Base-by-base conservation (phyloP, 768 basidiomycete species). In the Boletus insuetus region DNA sequence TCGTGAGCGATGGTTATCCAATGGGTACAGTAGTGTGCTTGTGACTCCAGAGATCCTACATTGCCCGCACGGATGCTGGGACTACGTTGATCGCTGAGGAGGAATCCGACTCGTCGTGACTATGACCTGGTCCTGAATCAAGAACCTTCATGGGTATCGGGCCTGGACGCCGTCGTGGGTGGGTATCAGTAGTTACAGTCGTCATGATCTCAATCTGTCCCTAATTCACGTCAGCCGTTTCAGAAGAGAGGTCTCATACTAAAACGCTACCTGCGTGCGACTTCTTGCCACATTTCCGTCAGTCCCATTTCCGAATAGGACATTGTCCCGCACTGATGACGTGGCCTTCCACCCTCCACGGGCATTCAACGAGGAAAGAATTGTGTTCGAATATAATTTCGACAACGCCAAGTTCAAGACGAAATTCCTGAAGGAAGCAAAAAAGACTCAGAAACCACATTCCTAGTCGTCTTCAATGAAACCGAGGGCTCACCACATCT, bases 381-480 rank as follows among this genome's bases (percentile, higher is more conserved):
- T 49, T 17, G 37, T 53, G 40, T 69, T 70, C 9, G 67, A 54
- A 38, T 69, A 69, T 3, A 69, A 42, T 17, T 70, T 70, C 1
- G 59, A 64, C 32, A 71, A 49, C 0, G 64, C 32, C 24, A 69
- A 53, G 52, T 71, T 64, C 42, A 50, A 64, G 14, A 63, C 44
- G 20, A 60, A 58, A 49, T 63, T 58, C 42, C 61, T 63, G 24
- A 10, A 43, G 6, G 26, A 26, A 12, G 17, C 13, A 34, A 26
- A 47, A 11, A 5, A 17, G 16, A 6, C 14, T 62, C 16, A 62
- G 37, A n/a, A 19, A 29, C 19, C 14, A 4, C 20, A 34, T 26
- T 26, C 22, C 14, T 16, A 6, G 24, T 7, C 14, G 34, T 7
- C 26, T 2, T n/a, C 11, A 10, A 40, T 12, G 14, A 38, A 20